A percentile compares a stretch with the other conserved stretches of the same genome.
phyloP scores from a whole-genome alignment of 345 rosid species.

The Populus deltoides region DNA sequence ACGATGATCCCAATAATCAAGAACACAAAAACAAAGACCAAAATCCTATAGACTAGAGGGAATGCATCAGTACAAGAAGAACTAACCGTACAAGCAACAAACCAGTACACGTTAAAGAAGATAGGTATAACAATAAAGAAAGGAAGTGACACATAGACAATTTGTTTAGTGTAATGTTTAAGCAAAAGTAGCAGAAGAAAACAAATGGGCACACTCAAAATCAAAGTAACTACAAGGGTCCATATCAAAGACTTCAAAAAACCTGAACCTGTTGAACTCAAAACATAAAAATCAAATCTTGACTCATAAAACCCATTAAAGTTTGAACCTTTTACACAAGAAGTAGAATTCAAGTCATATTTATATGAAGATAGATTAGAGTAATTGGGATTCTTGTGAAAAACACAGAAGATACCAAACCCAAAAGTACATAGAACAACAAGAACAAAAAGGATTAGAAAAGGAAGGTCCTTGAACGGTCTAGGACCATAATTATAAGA shows the following conservation, averaged over 20 bases:
- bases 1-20: constrained; percentile 60
- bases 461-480: constrained; percentile 71
- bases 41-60: constrained; percentile 66
- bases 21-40: constrained; percentile 65
- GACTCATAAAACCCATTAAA: not conserved
- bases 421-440: constrained; percentile 60
- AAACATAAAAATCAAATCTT: not conserved
- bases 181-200: constrained; percentile 62
- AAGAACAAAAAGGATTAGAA: constrained; percentile 64
- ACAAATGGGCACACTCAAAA: constrained; percentile 71
- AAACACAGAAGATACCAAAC: constrained; percentile 70
- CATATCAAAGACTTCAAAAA: constrained; percentile 51
- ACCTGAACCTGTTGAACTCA: constrained; percentile 32
- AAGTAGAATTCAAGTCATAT: constrained; percentile 49
- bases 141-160: constrained; percentile 76
- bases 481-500: constrained; percentile 69
- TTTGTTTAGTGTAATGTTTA: constrained; percentile 76
- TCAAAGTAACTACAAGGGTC: constrained; percentile 60
- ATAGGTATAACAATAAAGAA: constrained; percentile 65
- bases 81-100: constrained; percentile 73
- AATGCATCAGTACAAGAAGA: constrained; percentile 63
- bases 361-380: constrained; percentile 48
- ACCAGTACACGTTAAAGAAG: constrained; percentile 83
- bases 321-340: constrained; percentile 44
- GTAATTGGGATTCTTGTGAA: constrained; percentile 54